Evolutionary conservation across 2,329 filamentous ascomycete species (phyloP).

Genomic region (Fusarium neocosmosporiellum): DNA sequence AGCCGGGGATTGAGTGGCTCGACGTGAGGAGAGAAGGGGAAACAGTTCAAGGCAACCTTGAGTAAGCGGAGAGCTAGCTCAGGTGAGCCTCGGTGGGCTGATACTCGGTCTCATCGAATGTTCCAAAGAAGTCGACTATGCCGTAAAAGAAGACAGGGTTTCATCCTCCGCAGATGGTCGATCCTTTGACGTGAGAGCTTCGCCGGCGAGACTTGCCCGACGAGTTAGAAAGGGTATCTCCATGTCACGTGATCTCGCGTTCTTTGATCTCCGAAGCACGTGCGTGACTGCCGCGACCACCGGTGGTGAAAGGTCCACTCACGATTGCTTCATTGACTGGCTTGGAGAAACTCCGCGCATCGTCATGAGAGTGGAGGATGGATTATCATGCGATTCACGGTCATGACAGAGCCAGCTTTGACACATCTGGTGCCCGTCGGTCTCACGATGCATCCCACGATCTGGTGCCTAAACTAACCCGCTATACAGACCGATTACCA

Average conservation of each 20-base stretch:
- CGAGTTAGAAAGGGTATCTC: not conserved
- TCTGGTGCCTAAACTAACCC: conserved; percentile 23
- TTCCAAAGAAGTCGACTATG: conserved; percentile 25
- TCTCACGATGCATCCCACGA: conserved; percentile 31
- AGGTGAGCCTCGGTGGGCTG: conserved; percentile 28
- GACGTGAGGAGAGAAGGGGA: not conserved
- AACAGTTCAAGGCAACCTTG: not conserved
- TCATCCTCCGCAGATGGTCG: conserved; percentile 1
- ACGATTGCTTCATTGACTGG: conserved; percentile 29
- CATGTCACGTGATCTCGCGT: conserved; percentile 35
- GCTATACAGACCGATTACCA: conserved; percentile 73
- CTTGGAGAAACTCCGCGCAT: conserved; percentile 26
- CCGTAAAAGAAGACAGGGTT: conserved; percentile 7
- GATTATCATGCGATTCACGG: conserved; percentile 70
- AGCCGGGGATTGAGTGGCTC: conserved; percentile 13
- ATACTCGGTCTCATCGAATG: conserved; percentile 28
- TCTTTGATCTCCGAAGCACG: not conserved
- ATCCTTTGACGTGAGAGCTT: not conserved
- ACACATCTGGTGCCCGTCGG: conserved; percentile 64
- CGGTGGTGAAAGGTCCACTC: conserved; percentile 21
- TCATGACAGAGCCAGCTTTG: conserved; percentile 71
- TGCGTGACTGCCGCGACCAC: not conserved
- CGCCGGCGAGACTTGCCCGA: conserved; percentile 17
- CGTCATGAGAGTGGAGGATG: conserved; percentile 54
- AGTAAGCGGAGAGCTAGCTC: conserved; percentile 12